phyloP scores from a whole-genome alignment of 257 asterid species.

The Coffea eugenioides region DNA sequence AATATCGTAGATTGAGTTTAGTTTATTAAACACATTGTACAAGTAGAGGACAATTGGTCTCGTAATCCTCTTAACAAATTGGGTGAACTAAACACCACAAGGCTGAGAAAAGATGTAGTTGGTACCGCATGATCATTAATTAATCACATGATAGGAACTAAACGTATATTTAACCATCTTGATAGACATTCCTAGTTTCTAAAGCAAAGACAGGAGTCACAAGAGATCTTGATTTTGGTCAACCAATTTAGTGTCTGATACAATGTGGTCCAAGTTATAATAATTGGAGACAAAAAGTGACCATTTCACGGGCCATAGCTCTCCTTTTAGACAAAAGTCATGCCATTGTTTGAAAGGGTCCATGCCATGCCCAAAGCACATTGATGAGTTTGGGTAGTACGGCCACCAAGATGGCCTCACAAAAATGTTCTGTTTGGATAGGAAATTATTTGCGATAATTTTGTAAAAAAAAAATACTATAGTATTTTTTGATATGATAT shows the following conservation, averaged over 20 bases:
- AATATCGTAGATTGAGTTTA: neutral
- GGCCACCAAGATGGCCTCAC: neutral
- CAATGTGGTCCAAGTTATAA: slow-evolving; percentile 6
- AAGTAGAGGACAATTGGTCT: neutral
- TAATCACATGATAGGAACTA: neutral
- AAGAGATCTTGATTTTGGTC: slow-evolving; percentile 19
- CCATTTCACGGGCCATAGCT: slow-evolving; percentile 11
- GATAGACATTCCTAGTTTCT: neutral
- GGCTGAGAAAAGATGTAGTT: neutral
- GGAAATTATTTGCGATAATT: too few relatives aligned
- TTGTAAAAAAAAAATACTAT: too few relatives aligned
- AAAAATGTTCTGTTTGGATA: too few relatives aligned
- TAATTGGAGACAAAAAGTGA: slow-evolving; percentile 11
- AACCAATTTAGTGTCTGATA: slow-evolving; percentile 8
- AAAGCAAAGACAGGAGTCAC: neutral
- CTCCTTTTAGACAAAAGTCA: neutral
- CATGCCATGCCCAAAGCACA: neutral
- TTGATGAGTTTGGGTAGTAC: neutral
- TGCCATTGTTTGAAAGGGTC: neutral
- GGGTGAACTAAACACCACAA: neutral
- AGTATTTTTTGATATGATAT: too few relatives aligned
- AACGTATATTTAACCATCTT: neutral
- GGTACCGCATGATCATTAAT: neutral
- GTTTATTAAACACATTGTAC: neutral
- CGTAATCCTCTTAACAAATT: neutral